phyloP scores from a whole-genome alignment of 305 asterid species.

The Solanum hybrid region DNA sequence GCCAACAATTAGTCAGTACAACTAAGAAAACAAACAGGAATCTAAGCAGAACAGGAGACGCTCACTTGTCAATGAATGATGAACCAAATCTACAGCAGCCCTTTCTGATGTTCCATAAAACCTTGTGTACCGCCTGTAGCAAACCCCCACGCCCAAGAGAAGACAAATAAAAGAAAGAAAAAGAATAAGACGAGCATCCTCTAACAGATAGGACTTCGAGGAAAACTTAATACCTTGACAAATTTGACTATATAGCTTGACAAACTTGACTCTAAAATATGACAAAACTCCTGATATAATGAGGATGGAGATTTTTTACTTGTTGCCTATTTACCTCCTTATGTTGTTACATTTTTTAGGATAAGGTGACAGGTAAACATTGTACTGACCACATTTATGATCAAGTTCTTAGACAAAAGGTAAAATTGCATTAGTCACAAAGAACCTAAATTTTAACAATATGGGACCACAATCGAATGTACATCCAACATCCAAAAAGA shows the following conservation, averaged over 20 bases:
- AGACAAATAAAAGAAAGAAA: conserved; percentile 8
- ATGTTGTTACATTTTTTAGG: not conserved
- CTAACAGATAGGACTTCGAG: not conserved
- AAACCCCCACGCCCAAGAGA: conserved; percentile 7
- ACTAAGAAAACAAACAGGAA: not conserved
- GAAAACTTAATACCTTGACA: not conserved
- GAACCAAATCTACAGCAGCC: conserved; percentile 88
- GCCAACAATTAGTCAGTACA: not conserved
- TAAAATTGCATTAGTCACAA: not conserved
- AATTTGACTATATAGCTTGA: not conserved
- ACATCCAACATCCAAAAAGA: not conserved
- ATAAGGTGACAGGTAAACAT: not conserved
- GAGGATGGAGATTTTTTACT: not conserved
- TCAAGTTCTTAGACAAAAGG: not conserved
- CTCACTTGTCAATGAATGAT: conserved; percentile 92
- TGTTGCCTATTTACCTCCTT: not conserved
- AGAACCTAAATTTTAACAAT: not conserved
- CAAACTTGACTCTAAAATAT: not conserved
- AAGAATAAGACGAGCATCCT: not conserved
- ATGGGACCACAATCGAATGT: not conserved
- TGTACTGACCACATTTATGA: not conserved
- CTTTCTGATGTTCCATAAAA: conserved; percentile 82
- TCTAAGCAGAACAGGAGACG: conserved; percentile 7
- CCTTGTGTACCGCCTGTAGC: conserved; percentile 91
- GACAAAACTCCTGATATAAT: not conserved